Evolutionary conservation across 768 basidiomycete species (phyloP).

Genomic region (Suillus paluster): DNA sequence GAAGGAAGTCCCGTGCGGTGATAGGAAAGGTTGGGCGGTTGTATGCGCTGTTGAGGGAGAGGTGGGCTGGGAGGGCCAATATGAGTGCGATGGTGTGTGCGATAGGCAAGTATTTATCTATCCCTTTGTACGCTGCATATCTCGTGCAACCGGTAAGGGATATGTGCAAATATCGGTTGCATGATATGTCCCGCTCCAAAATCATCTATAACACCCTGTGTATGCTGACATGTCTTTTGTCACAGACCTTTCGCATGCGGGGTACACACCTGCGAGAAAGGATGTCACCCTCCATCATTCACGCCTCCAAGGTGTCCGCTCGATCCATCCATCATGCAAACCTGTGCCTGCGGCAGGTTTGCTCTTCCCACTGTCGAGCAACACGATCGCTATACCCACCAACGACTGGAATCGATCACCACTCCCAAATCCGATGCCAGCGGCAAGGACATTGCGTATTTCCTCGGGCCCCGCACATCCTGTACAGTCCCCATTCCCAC

Average conservation of each 20-base stretch:
- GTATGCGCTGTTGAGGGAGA: constrained; percentile 34
- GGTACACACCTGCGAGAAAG: constrained; percentile 69
- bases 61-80: constrained; percentile 68
- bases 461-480: constrained; percentile 46
- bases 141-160: too few relatives aligned
- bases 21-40: constrained; percentile 51
- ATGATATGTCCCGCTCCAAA: too few relatives aligned
- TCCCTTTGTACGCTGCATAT: too few relatives aligned
- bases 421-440: constrained; percentile 13
- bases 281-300: constrained; percentile 77
- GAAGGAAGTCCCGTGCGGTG: constrained; percentile 67
- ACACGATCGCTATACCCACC: neutral
- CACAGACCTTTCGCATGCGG: constrained; percentile 75
- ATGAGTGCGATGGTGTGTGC: neutral
- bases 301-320: constrained; percentile 67
- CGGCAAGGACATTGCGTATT: constrained; percentile 14
- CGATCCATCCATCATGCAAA: constrained; percentile 66
- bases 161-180: too few relatives aligned
- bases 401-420: neutral
- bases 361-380: constrained; percentile 43
- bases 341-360: constrained; percentile 84
- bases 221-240: constrained; percentile 2
- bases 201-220: neutral
- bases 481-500: constrained; percentile 85
- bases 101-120: neutral